A percentile compares a stretch with the other conserved stretches of the same genome.
These are phyloP conservation scores for Mixia osmundae DNA, from an alignment of 1,284 basidiomycete species.

Conservation along the genomic window DNA sequence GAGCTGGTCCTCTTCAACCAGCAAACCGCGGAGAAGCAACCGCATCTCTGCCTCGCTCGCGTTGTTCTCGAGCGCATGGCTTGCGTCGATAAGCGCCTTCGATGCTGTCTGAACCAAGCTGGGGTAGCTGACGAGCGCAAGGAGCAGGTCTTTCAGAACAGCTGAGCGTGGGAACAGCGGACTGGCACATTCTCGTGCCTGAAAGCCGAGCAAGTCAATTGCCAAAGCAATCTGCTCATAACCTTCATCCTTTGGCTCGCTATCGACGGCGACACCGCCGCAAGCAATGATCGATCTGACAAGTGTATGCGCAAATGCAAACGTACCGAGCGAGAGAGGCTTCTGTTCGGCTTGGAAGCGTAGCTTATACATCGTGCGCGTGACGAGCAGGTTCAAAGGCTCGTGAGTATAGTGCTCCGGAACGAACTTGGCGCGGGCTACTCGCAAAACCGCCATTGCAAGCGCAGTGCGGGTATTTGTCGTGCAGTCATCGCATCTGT, in stretches of 20 bases:
- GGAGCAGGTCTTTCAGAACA: slow-evolving; percentile 47
- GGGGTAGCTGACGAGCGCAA: slow-evolving; percentile 52
- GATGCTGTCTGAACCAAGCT: slow-evolving; percentile 68
- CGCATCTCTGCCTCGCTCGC: slow-evolving; percentile 39
- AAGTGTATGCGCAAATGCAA: slow-evolving; percentile 57
- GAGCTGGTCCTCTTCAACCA: slow-evolving; percentile 72
- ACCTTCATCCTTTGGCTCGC: slow-evolving; percentile 41
- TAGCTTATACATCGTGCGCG: slow-evolving; percentile 68
- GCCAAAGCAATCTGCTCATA: slow-evolving; percentile 71
- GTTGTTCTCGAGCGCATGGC: slow-evolving; percentile 49
- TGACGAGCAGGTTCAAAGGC: slow-evolving; percentile 33
- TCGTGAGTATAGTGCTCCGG: not conserved
- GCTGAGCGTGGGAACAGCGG: slow-evolving; percentile 43
- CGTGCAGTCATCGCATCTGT: no score
- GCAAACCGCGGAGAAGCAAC: slow-evolving; percentile 44
- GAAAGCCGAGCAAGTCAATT: slow-evolving; percentile 65
- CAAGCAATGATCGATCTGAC: slow-evolving; percentile 42
- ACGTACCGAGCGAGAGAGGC: slow-evolving; percentile 63
- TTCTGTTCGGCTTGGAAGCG: slow-evolving; percentile 57
- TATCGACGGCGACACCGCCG: slow-evolving; percentile 38
- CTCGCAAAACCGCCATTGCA: not conserved
- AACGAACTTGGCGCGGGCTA: not conserved
- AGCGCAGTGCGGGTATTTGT: slow-evolving; percentile 25
- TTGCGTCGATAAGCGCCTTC: slow-evolving; percentile 55
- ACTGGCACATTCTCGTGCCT: slow-evolving; percentile 26